Conservation (phyloP, 257 asterid species). For the Galeopsis tetrahit region DNA sequence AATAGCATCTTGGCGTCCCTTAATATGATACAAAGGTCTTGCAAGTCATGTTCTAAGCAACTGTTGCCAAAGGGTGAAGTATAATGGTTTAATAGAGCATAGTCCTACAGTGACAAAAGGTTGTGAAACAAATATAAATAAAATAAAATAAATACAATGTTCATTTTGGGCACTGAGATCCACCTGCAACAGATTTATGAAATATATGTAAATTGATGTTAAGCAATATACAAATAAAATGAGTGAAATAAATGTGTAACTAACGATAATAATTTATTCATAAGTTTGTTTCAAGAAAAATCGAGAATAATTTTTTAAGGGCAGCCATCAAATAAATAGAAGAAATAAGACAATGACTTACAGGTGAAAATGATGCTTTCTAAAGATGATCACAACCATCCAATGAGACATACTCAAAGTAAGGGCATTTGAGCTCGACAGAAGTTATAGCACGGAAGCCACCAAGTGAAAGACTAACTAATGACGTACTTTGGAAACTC, state of each 20-base stretch:
- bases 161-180: conserved; percentile 49
- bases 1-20: conserved; percentile 86
- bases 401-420: conserved; percentile 80
- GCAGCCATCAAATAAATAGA: conserved; percentile 4
- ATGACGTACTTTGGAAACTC: conserved; percentile 72
- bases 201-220: neutral
- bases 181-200: conserved; percentile 57
- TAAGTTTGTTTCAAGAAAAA: neutral
- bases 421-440: conserved; percentile 81
- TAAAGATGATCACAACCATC: conserved; percentile 99
- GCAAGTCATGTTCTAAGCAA: conserved; percentile 88
- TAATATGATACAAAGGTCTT: conserved; percentile 76
- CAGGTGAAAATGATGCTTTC: conserved; percentile 84
- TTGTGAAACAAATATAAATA: conserved; percentile 12
- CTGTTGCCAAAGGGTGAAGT: conserved; percentile 88
- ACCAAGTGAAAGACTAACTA: conserved; percentile 84
- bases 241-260: neutral
- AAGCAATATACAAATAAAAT: neutral
- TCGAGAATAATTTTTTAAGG: neutral
- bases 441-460: conserved; percentile 90
- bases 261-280: neutral
- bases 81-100: conserved; percentile 85
- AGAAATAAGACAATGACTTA: conserved; percentile 45
- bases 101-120: conserved; percentile 34
- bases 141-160: too few species aligned